Percentiles rank a stretch among this genome's conserved stretches.
phyloP scores from a whole-genome alignment of 148 eudicot genomes.

The Rhododendron mucronatum region DNA sequence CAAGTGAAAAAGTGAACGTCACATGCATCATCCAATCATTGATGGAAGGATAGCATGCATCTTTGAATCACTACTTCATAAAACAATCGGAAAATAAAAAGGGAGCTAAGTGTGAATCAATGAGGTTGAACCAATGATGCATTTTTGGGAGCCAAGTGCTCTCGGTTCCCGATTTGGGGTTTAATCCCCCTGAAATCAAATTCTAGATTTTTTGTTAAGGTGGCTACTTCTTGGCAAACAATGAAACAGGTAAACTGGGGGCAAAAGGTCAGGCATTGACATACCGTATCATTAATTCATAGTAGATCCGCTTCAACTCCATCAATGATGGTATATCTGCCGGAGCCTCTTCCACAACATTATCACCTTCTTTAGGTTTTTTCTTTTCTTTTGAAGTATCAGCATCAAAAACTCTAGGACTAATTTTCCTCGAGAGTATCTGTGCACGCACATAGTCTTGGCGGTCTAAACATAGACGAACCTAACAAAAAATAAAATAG shows the following conservation, averaged over 20 bases:
- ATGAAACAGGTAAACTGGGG: background rate
- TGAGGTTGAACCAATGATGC: background rate
- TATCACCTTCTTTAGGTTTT: conserved; percentile 80
- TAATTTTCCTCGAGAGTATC: conserved; percentile 84
- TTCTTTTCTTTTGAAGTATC: conserved; percentile 81
- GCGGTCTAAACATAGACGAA: conserved; percentile 86
- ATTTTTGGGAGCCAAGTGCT: background rate
- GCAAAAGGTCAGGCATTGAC: background rate
- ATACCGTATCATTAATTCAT: conserved; percentile 77
- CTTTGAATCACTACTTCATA: background rate
- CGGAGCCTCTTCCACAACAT: conserved; percentile 74
- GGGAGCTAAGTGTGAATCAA: background rate
- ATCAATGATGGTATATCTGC: conserved; percentile 69
- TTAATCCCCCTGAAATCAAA: background rate
- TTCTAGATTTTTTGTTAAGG: background rate
- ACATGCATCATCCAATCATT: background rate
- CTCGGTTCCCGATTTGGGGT: background rate
- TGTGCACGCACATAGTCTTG: conserved; percentile 91
- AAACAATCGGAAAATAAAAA: background rate
- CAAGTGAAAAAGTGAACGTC: background rate
- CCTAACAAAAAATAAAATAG: conserved; percentile 36
- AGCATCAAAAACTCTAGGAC: conserved; percentile 86
- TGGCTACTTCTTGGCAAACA: background rate
- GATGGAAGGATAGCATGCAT: background rate
- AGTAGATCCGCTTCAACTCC: conserved; percentile 72